Conservation (phyloP, 306 rosid genomes). For the Corylus avellana region DNA sequence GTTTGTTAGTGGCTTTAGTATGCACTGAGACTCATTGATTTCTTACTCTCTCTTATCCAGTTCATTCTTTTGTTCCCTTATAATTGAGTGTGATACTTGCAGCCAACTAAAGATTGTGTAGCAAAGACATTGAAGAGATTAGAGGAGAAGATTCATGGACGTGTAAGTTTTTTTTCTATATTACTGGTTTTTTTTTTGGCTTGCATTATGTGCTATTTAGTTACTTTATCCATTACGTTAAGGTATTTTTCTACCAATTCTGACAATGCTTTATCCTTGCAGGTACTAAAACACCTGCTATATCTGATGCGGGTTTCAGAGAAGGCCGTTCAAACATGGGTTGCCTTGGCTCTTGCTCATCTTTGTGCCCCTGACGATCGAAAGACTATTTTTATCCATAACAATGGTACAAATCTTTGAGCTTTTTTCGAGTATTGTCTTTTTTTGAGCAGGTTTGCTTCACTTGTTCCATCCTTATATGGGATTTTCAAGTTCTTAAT, state of each 20-base stretch:
- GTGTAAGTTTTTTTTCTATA: constrained; percentile 57
- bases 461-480: not conserved
- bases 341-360: constrained; percentile 96
- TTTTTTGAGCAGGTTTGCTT: not conserved
- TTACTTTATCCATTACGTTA: not conserved
- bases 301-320: constrained; percentile 90
- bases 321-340: constrained; percentile 72
- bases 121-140: constrained; percentile 93
- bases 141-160: constrained; percentile 93
- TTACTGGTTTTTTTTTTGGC: constrained; percentile 9
- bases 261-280: constrained; percentile 17
- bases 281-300: constrained; percentile 86
- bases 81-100: constrained; percentile 24
- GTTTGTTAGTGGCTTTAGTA: not conserved
- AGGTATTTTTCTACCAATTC: not conserved
- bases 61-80: not conserved
- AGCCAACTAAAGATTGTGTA: constrained; percentile 97
- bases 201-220: not conserved
- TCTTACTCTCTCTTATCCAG: too few species aligned
- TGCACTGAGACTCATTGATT: not conserved
- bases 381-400: constrained; percentile 73
- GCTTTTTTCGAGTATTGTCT: not conserved
- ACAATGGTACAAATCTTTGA: constrained; percentile 46
- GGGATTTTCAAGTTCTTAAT: constrained; percentile 8
- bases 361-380: constrained; percentile 82